Evolutionary conservation across 352 stramenopile species (phyloP).

Genomic region (Plasmopara halstedii): DNA sequence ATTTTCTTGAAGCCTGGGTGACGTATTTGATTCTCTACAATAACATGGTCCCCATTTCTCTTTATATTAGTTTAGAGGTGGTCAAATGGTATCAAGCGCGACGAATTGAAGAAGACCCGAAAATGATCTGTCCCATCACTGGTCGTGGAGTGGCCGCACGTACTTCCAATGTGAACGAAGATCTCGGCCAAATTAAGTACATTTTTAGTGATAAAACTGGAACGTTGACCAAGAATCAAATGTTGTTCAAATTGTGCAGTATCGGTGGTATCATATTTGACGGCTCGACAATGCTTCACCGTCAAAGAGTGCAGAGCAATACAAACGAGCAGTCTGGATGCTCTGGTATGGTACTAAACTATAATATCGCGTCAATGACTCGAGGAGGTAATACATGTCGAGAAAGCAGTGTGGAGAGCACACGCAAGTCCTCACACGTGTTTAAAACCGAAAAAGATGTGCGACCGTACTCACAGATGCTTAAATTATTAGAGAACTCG

Average conservation of each 20-base stretch:
- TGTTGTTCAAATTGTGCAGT: constrained; percentile 94
- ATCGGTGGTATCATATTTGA: constrained; percentile 90
- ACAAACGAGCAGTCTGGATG: constrained; percentile 11
- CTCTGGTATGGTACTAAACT: constrained; percentile 19
- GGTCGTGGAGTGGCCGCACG: constrained; percentile 75
- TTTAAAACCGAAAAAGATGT: constrained; percentile 65
- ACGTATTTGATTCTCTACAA: constrained; percentile 86
- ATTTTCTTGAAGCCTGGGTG: constrained; percentile 58
- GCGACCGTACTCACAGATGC: constrained; percentile 49
- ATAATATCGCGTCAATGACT: constrained; percentile 1
- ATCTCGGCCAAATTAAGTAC: constrained; percentile 97
- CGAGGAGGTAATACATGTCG: constrained; percentile 2
- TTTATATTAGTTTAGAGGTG: constrained; percentile 97
- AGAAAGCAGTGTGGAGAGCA: constrained; percentile 12
- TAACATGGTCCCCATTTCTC: constrained; percentile 93
- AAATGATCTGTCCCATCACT: constrained; percentile 45
- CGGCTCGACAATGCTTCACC: constrained; percentile 51
- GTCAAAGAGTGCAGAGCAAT: constrained; percentile 26
- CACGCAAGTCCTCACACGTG: constrained; percentile 29
- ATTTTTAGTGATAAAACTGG: constrained; percentile 99
- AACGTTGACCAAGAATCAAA: constrained; percentile 98
- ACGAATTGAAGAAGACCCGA: constrained; percentile 85
- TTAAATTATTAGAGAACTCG: constrained; percentile 62
- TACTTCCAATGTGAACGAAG: constrained; percentile 92
- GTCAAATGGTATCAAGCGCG: constrained; percentile 93